Evolutionary conservation across 345 rosid genomes (phyloP), one percentile per base, ranked within the genome.

Genomic region (Populus davidiana): DNA sequence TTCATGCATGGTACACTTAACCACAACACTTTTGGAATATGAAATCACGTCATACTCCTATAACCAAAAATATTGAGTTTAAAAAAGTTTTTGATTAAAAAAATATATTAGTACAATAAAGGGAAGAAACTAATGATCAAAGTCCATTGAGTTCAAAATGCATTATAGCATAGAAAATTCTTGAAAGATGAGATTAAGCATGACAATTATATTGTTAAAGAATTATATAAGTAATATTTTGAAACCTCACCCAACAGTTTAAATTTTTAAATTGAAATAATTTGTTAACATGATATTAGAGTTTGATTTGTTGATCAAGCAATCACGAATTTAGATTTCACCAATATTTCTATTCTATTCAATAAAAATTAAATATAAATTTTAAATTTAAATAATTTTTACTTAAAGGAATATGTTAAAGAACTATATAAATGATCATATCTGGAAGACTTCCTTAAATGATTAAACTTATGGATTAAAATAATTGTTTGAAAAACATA

Each of bases 1-100:
- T 62, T 21, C 75, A 76, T 66, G 27, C 80, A 85, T 82, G 81
- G 81, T 71, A n/a, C 47, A 67, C 69, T 54, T 70, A 59, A 56
- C 67, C 49, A 73, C 68, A 44, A 69, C 68, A 35, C 36, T 36
- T 25, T 21, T 20, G 43, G 18, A 75, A 33, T 33, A 64, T 43
- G 67, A 49, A 14, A 75, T 75, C 47, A 47, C 71, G 78, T 18
- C 71, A n/a, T 18, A 20, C 56, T 50, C 56, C 56, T 17, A 17
- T 23, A 52, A 8, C 23, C 59, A 20, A 52, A 2, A 21, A 52
- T 52, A 20, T 52, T 52, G 59, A 52, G 59, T 52, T 52, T 20
- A 18, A 6, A 23, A 20, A 20, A 6, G n/a, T 20, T 23, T 41
- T 18, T 49, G 10, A 23, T 27, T 23, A 69, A n/a, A 21, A 35